These are phyloP conservation scores for Lentinula raphanica DNA, from an alignment of 768 basidiomycete species.

Conservation along the genomic window DNA sequence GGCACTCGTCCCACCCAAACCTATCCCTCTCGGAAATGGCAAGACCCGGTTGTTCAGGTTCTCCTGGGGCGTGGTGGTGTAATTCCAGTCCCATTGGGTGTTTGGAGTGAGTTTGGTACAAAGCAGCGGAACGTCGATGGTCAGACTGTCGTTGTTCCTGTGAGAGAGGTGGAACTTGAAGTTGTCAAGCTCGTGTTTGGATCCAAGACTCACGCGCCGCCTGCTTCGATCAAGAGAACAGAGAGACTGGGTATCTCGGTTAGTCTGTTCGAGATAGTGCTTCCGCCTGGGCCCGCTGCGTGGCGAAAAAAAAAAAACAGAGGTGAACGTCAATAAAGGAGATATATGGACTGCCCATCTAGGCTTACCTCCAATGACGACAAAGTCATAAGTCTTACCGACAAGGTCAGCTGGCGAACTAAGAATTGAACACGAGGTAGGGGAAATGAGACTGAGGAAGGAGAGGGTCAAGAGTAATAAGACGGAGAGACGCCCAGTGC, in stretches of 20 bases:
- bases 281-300: conserved; percentile 16
- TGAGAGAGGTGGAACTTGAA: not conserved
- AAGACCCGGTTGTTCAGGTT: conserved; percentile 14
- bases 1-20: conserved; percentile 16
- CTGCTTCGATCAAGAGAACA: conserved; percentile 18
- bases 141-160: conserved; percentile 9
- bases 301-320: not conserved
- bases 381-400: conserved; percentile 8
- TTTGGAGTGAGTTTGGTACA: conserved; percentile 10
- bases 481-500: too few species aligned
- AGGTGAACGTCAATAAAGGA: not conserved
- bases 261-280: conserved; percentile 17
- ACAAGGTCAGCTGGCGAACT: not conserved
- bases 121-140: conserved; percentile 11
- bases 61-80: conserved; percentile 16
- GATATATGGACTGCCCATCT: not conserved
- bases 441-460: not conserved
- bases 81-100: conserved; percentile 18
- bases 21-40: conserved; percentile 15
- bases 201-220: conserved; percentile 9
- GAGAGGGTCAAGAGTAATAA: too few species aligned
- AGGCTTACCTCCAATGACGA: conserved; percentile 10
- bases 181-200: not conserved
- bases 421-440: not conserved
- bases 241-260: conserved; percentile 11